These are phyloP conservation scores for Teunomyces stri DNA, from an alignment of 805 yeast species.

Conservation along the genomic window DNA sequence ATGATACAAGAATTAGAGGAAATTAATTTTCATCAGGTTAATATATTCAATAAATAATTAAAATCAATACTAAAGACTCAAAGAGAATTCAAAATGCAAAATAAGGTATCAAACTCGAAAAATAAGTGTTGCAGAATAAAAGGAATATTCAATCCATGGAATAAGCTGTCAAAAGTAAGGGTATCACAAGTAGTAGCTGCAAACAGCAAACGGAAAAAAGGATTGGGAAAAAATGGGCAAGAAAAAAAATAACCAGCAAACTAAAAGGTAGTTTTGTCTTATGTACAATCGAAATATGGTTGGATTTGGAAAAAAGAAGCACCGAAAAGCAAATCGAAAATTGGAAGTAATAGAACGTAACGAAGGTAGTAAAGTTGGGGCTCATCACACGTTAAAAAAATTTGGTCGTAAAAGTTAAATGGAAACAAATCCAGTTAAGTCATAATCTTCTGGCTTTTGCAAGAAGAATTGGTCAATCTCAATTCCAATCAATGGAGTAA, in stretches of 20 bases:
- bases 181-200: background rate
- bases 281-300: slow-evolving; percentile 9
- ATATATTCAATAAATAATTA: too few species aligned
- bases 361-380: background rate
- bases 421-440: slow-evolving; percentile 20
- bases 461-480: slow-evolving; percentile 23
- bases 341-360: background rate
- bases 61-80: background rate
- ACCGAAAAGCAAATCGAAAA: background rate
- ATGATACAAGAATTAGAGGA: too few species aligned
- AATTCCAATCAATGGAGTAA: slow-evolving; percentile 13
- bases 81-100: background rate
- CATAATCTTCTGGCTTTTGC: slow-evolving; percentile 25
- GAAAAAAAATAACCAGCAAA: background rate
- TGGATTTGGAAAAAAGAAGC: background rate
- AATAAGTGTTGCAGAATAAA: too few species aligned
- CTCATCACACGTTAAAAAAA: slow-evolving; percentile 1
- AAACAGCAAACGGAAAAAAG: background rate
- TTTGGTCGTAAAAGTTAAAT: slow-evolving; percentile 5
- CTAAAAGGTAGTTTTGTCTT: background rate
- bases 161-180: background rate
- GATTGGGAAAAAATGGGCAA: background rate
- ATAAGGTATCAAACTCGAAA: background rate
- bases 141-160: background rate
- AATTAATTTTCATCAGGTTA: too few species aligned